Evolutionary conservation across 345 rosid genomes (phyloP), one percentile per base, ranked within the genome.

Genomic region (Mallotus nudiflorus): DNA sequence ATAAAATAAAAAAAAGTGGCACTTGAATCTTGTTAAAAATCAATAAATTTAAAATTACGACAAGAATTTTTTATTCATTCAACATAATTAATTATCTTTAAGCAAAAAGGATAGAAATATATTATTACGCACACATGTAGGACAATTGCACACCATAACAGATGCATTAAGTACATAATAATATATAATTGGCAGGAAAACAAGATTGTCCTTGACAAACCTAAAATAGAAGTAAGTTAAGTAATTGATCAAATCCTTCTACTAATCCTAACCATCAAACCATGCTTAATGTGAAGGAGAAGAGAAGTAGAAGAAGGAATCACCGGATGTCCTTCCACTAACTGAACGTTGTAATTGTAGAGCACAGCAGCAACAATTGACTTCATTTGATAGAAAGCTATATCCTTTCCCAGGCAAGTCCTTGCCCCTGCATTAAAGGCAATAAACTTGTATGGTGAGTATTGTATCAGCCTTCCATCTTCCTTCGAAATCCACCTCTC

Each of bases 391-490:
- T 7, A 14, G 9, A 67, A 40, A 19, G 62, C 62, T 3, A 53
- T 54, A 13, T 67, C 71, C 31, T 53, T 67, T 1, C 71, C 61
- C 44, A 54, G 12, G 48, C 62, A 67, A 39, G 60, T 67, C 48
- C 62, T 39, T 37, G 62, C 50, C 9, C 71, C 71, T 52, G 62
- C 71, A 35, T 55, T 54, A 20, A 67, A 54, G 1, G 35, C 4
- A 11, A 67, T n/a, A 15, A 67, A 54, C 60, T 67, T 40, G 24
- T 37, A 40, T n/a, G 50, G 44, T 5, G 68, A 28, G 18, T 67
- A 50, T 1, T 54, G 37, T 3, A 37, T 53, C 5, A 67, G 5
- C 22, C 29, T 44, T 53, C 71, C 46, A 42, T 42, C 71, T 24
- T n/a, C 44, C 31, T 40, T 49, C 3, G 60, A 35, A 4, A 67